Conservation (phyloP, 345 rosid species). For the Fremontodendron californicum region DNA sequence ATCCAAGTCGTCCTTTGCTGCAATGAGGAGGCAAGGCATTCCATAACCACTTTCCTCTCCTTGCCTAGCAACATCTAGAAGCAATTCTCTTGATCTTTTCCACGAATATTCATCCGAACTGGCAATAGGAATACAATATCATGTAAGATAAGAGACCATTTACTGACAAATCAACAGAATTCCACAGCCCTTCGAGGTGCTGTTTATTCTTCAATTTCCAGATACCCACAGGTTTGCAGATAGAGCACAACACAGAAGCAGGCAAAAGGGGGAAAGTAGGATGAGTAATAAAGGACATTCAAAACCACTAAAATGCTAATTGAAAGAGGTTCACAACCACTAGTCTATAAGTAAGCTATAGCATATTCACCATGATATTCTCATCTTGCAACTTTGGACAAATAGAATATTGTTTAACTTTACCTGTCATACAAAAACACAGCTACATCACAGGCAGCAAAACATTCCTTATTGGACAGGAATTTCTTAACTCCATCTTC, state of each 20-base stretch:
- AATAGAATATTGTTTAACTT: constrained; percentile 15
- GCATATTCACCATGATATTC: not conserved
- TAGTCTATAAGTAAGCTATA: not conserved
- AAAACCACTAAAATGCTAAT: not conserved
- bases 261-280: not conserved
- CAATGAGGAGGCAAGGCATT: constrained; percentile 67
- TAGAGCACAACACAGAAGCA: not conserved
- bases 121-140: constrained; percentile 24
- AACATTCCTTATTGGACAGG: constrained; percentile 43
- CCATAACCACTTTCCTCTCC: constrained; percentile 66
- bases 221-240: not conserved
- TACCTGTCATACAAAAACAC: constrained; percentile 72
- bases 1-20: constrained; percentile 74
- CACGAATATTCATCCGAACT: constrained; percentile 75
- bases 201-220: not conserved
- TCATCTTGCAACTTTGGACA: not conserved
- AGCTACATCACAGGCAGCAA: constrained; percentile 70
- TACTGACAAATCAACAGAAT: not conserved
- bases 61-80: constrained; percentile 58
- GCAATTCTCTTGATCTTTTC: constrained; percentile 66
- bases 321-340: not conserved
- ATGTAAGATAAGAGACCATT: constrained; percentile 5
- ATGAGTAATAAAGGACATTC: not conserved
- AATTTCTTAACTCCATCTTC: constrained; percentile 56
- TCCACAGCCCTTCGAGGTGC: not conserved